Conservation (phyloP, 768 basidiomycete genomes). For the Hericium erinaceus region DNA sequence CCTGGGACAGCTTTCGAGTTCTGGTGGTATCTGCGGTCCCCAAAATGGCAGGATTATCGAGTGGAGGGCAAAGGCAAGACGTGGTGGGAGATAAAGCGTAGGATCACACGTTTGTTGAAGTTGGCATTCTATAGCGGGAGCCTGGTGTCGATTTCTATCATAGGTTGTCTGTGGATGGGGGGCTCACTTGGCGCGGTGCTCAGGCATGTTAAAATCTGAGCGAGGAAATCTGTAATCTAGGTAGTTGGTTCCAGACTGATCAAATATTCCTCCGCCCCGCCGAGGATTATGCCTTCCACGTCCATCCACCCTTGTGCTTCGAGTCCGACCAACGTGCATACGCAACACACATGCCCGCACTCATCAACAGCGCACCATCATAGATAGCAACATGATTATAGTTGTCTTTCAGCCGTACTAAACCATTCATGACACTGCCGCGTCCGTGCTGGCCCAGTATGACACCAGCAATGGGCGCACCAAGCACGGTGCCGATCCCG, state of each 20-base stretch:
- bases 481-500: constrained; percentile 30
- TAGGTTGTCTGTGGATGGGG: no score
- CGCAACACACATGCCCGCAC: constrained; percentile 28
- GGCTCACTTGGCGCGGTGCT: no score
- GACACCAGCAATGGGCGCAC: constrained; percentile 33
- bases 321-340: constrained; percentile 36
- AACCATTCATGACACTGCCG: background rate
- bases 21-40: constrained; percentile 8
- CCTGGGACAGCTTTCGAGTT: constrained; percentile 6
- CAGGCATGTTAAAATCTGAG: no score
- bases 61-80: background rate
- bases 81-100: background rate
- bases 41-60: constrained; percentile 7
- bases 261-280: no score
- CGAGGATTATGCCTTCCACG: constrained; percentile 27
- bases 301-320: constrained; percentile 29
- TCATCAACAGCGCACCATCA: constrained; percentile 27
- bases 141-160: no score
- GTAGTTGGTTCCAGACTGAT: no score
- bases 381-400: constrained; percentile 32
- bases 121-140: no score
- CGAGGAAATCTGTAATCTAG: no score
- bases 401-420: constrained; percentile 10
- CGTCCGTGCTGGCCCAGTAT: constrained; percentile 26
- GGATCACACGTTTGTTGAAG: no score